These are phyloP conservation scores for Hyaloscypha hepaticicola DNA, from an alignment of 495 filamentous ascomycete species.

Conservation along the genomic window DNA sequence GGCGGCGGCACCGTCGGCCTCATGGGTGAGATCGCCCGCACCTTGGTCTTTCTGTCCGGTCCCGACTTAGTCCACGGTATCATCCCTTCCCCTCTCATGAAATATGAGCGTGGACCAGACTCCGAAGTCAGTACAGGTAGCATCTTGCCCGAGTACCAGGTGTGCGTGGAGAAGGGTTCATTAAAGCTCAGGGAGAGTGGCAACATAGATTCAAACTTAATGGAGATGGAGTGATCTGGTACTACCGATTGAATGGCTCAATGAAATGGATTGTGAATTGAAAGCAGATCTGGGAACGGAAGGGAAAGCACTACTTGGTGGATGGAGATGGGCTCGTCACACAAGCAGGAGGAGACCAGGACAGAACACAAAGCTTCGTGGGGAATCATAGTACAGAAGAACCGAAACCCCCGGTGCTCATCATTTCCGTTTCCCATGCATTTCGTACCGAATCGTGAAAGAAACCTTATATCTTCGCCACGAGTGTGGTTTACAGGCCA, in stretches of 20 bases:
- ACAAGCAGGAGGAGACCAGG: not conserved
- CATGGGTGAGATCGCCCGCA: conserved; percentile 89
- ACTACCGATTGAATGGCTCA: conserved; percentile 1
- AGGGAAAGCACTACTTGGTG: not conserved
- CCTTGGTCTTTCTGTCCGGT: conserved; percentile 82
- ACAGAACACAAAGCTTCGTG: not conserved
- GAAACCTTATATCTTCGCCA: not conserved
- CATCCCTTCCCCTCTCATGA: conserved; percentile 83
- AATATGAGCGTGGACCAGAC: conserved; percentile 37
- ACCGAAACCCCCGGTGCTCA: not conserved
- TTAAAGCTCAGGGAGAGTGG: no score
- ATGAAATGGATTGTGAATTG: not conserved
- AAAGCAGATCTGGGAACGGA: not conserved
- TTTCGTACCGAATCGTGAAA: not conserved
- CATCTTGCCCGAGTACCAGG: conserved; percentile 58
- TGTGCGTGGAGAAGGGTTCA: conserved; percentile 80
- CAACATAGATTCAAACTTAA: not conserved
- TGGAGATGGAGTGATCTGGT: not conserved
- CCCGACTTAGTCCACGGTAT: conserved; percentile 86
- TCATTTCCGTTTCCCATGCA: not conserved
- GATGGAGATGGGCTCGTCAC: not conserved
- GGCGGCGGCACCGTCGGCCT: conserved; percentile 92
- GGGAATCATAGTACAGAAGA: not conserved
- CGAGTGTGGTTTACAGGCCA: not conserved
- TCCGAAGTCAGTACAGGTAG: not conserved